These are phyloP conservation scores for Suhomyces taliae DNA, from an alignment of 1,139 yeast genomes.

Conservation along the genomic window DNA sequence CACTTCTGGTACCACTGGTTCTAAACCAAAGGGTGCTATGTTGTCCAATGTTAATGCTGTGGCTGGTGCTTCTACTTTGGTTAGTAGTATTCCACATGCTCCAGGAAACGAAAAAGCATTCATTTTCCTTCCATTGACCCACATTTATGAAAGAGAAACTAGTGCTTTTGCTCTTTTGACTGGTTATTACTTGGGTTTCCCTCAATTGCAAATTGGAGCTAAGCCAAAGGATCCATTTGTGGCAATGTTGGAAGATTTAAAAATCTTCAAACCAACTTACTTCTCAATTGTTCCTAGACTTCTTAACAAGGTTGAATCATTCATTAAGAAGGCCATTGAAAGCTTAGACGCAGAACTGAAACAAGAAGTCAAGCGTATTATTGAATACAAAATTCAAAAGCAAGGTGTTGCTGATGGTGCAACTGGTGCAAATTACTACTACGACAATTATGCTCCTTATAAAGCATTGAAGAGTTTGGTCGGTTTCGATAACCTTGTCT, in stretches of 20 bases:
- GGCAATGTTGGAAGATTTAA: conserved; percentile 28
- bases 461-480: conserved; percentile 12
- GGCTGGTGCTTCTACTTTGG: conserved; percentile 25
- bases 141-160: conserved; percentile 41
- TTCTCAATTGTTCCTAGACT: conserved; percentile 42
- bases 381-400: conserved; percentile 12
- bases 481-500: conserved; percentile 20
- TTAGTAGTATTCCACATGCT: conserved; percentile 15
- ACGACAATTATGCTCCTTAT: conserved; percentile 14
- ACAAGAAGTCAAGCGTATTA: conserved; percentile 11
- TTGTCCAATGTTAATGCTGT: conserved; percentile 32
- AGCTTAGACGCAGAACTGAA: conserved; percentile 4
- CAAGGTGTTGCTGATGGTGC: conserved; percentile 15
- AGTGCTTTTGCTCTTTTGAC: conserved; percentile 27
- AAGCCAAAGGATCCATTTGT: conserved; percentile 15
- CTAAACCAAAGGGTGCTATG: conserved; percentile 42
- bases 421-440: conserved; percentile 10
- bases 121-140: conserved; percentile 40
- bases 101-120: conserved; percentile 16
- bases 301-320: conserved; percentile 35
- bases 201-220: conserved; percentile 25
- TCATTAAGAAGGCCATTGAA: conserved; percentile 13
- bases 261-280: conserved; percentile 31
- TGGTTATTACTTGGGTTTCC: conserved; percentile 47
- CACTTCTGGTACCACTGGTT: conserved; percentile 46